Conservation (phyloP, 345 rosid species). For the Boechera divaricarpa region DNA sequence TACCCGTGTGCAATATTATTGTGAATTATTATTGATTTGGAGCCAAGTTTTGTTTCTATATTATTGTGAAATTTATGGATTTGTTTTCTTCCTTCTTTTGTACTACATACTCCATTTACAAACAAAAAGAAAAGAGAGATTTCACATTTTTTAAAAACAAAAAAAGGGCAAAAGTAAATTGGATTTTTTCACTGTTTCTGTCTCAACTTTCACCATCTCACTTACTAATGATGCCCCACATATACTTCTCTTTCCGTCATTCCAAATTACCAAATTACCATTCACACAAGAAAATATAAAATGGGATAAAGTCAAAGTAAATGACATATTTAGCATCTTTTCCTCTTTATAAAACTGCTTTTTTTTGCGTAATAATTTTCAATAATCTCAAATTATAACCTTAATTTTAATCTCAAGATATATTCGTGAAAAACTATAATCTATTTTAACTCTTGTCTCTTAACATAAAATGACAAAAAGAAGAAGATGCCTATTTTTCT, state of each 20-base stretch:
- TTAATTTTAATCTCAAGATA: neutral
- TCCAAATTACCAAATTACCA: conserved; percentile 38
- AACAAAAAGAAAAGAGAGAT: conserved; percentile 7
- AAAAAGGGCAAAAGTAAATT: conserved; percentile 27
- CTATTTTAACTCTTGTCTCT: neutral
- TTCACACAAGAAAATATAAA: neutral
- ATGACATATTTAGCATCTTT: conserved; percentile 13
- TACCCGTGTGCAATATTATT: neutral
- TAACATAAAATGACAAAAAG: conserved; percentile 9
- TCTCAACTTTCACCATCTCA: conserved; percentile 71
- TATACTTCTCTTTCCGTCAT: conserved; percentile 37
- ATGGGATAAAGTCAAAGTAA: neutral
- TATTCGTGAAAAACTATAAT: too few relatives aligned
- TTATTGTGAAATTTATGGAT: conserved; percentile 3
- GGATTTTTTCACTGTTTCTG: conserved; percentile 59
- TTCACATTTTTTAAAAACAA: neutral
- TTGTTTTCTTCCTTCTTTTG: conserved; percentile 18
- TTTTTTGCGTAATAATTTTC: neutral
- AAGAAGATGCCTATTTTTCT: conserved; percentile 18
- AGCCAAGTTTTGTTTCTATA: neutral
- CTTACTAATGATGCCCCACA: conserved; percentile 60
- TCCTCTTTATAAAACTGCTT: conserved; percentile 3
- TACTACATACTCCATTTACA: neutral
- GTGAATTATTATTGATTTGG: conserved; percentile 1
- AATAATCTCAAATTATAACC: neutral